Conservation (phyloP, 306 rosid species). For the Dalbergia cultrata region DNA sequence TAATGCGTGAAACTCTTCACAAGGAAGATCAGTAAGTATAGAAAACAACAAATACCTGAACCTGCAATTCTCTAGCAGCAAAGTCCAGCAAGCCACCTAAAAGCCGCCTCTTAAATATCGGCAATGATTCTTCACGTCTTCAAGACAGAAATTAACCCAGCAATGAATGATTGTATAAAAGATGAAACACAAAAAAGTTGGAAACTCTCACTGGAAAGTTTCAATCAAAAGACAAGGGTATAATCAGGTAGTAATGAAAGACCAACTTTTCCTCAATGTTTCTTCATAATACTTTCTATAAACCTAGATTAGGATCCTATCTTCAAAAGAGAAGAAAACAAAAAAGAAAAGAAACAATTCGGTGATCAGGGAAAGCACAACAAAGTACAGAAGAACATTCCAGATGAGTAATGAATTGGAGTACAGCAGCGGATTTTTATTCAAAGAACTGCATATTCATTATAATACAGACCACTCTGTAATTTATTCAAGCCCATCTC, state of each 20-base stretch:
- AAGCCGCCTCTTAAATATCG: constrained; percentile 95
- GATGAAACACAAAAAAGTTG: constrained; percentile 29
- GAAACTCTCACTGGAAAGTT: constrained; percentile 27
- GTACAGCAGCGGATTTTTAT: background rate
- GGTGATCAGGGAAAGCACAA: background rate
- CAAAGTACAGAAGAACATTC: background rate
- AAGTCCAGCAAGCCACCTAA: constrained; percentile 92
- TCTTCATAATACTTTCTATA: constrained; percentile 31
- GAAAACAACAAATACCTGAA: constrained; percentile 74
- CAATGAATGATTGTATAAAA: constrained; percentile 39
- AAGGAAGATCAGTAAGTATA: constrained; percentile 29
- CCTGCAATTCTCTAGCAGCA: constrained; percentile 95
- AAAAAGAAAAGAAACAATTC: no score
- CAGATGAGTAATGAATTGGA: background rate
- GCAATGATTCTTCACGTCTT: constrained; percentile 93
- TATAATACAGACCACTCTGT: background rate
- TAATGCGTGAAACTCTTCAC: constrained; percentile 19
- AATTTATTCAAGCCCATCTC: constrained; percentile 5
- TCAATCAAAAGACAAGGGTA: constrained; percentile 23
- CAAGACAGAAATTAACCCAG: constrained; percentile 53
- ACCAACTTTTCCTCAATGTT: constrained; percentile 35
- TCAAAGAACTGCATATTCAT: constrained; percentile 3
- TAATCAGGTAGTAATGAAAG: constrained; percentile 23
- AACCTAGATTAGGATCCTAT: constrained; percentile 30
- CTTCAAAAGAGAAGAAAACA: background rate